Conservation (phyloP, 2,329 filamentous ascomycete genomes). For the Exserohilum rostratum region DNA sequence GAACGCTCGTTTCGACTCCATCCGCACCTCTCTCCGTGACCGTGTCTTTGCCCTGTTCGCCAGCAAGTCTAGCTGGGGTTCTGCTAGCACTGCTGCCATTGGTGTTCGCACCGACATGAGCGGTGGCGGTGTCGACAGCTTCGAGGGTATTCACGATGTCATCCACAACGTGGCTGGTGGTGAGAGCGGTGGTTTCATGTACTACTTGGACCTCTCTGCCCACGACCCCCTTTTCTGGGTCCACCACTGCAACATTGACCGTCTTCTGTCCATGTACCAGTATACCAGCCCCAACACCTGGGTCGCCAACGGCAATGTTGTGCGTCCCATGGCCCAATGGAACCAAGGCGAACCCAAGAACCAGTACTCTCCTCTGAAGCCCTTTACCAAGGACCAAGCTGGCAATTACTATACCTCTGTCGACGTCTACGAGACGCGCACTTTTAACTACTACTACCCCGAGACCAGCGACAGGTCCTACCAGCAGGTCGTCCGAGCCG, state of each 20-base stretch:
- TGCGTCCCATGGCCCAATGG: constrained; percentile 44
- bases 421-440: constrained; percentile 43
- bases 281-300: constrained; percentile 72
- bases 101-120: constrained; percentile 40
- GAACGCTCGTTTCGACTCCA: constrained; percentile 33
- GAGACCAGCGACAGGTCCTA: constrained; percentile 37
- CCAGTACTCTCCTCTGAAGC: constrained; percentile 55
- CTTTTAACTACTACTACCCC: constrained; percentile 52
- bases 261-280: constrained; percentile 77
- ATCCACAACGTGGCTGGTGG: constrained; percentile 45
- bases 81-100: constrained; percentile 37
- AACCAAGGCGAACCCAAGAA: constrained; percentile 57
- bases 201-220: constrained; percentile 72
- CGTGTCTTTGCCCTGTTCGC: constrained; percentile 46
- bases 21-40: constrained; percentile 43
- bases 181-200: constrained; percentile 70
- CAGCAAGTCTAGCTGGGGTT: constrained; percentile 39
- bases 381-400: constrained; percentile 40
- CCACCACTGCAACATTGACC: constrained; percentile 49
- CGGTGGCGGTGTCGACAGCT: constrained; percentile 43
- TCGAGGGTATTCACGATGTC: constrained; percentile 45
- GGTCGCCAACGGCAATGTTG: constrained; percentile 56
- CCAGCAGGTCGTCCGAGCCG: constrained; percentile 31
- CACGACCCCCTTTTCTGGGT: constrained; percentile 71
- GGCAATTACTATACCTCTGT: constrained; percentile 55